Evolutionary conservation across 805 yeast genomes (phyloP).

Genomic region (Lachancea sp.): DNA sequence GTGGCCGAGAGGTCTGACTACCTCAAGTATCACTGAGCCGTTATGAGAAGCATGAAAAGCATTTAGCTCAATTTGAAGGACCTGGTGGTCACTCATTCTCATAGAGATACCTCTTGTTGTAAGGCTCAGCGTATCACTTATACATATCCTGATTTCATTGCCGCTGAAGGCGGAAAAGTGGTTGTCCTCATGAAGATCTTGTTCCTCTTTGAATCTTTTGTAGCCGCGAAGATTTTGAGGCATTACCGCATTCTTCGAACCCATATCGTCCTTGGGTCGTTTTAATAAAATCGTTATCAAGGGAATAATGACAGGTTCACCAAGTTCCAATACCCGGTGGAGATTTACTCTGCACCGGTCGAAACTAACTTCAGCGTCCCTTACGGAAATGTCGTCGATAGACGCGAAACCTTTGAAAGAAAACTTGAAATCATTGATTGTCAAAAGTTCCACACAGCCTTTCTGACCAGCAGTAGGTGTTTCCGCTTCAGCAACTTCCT

Average conservation of each 20-base stretch:
- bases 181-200: constrained; percentile 12
- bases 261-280: not conserved
- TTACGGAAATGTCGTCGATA: constrained; percentile 27
- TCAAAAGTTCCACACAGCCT: not conserved
- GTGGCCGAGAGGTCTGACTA: too few species aligned
- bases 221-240: constrained; percentile 10
- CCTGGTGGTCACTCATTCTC: constrained; percentile 1
- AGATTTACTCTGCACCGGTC: constrained; percentile 33
- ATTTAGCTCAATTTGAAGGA: not conserved
- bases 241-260: not conserved
- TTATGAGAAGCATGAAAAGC: not conserved
- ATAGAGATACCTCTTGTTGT: constrained; percentile 3
- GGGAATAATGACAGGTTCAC: constrained; percentile 9
- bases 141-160: not conserved
- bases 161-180: constrained; percentile 13
- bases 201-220: constrained; percentile 23
- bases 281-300: not conserved
- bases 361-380: constrained; percentile 34
- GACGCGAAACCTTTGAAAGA: constrained; percentile 44
- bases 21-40: not conserved
- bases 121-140: constrained; percentile 6
- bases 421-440: constrained; percentile 24
- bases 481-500: constrained; percentile 4
- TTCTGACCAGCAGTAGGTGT: not conserved
- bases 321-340: constrained; percentile 9